phyloP scores from a whole-genome alignment of 73 alveolate species.

The Tetrahymena borealis region DNA sequence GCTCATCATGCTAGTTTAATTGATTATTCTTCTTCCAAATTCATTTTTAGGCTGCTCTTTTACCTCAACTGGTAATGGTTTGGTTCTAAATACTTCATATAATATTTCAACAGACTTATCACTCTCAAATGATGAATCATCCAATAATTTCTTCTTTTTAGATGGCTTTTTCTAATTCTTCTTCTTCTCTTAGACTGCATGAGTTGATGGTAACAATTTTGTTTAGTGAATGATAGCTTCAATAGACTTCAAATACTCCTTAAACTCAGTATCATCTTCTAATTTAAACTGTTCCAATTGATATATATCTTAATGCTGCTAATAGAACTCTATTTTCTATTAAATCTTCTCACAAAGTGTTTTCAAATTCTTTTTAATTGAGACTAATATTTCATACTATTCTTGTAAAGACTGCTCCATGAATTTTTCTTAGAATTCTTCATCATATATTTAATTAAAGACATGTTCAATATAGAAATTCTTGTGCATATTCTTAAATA shows the following conservation, averaged over 20 bases:
- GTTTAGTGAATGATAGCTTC: not conserved
- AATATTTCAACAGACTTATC: not conserved
- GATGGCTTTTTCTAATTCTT: not conserved
- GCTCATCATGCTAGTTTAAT: not conserved
- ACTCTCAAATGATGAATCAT: not conserved
- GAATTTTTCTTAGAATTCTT: not conserved
- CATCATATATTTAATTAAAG: not conserved
- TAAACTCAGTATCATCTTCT: not conserved
- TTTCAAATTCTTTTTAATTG: not conserved
- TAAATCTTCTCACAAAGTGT: not conserved
- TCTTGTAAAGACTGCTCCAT: not conserved
- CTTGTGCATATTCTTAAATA: not conserved
- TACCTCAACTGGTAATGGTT: not conserved
- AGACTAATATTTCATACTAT: not conserved
- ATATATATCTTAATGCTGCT: not conserved
- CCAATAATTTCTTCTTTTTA: not conserved
- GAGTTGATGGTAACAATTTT: not conserved
- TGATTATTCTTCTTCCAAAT: not conserved
- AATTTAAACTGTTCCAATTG: not conserved
- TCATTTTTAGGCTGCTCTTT: not conserved
- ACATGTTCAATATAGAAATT: not conserved
- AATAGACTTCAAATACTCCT: not conserved
- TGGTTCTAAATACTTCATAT: not conserved
- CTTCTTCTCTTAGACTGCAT: not conserved
- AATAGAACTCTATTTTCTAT: not conserved